A percentile compares a stretch with the other conserved stretches of the same genome.
Conservation (phyloP, 208 protist species). For the Trypanosoma cruzi region DNA sequence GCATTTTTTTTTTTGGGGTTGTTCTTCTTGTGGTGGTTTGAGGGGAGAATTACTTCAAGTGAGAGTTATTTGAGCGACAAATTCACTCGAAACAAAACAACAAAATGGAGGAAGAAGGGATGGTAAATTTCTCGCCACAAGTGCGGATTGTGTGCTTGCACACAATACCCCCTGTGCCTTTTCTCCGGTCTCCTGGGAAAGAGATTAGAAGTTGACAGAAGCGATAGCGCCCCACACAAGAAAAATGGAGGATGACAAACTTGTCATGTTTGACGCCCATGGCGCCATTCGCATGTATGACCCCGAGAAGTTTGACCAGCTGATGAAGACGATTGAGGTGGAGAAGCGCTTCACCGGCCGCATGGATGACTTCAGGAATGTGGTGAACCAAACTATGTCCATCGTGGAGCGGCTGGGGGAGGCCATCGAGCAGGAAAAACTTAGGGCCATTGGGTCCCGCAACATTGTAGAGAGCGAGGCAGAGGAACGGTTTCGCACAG, state of each 20-base stretch:
- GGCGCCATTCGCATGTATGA: constrained; percentile 91
- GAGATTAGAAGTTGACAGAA: background rate
- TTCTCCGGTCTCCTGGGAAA: background rate
- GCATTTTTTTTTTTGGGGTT: constrained; percentile 12
- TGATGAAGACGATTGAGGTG: constrained; percentile 73
- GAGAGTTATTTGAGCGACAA: no score
- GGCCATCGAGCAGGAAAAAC: constrained; percentile 87
- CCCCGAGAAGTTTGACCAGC: constrained; percentile 89
- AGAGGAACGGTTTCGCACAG: constrained; percentile 72
- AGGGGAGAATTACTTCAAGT: no score
- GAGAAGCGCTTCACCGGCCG: constrained; percentile 71
- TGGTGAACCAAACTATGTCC: constrained; percentile 82
- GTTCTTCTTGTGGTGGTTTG: background rate
- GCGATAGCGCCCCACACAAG: background rate
- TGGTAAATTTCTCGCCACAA: background rate
- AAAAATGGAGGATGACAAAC: constrained; percentile 83
- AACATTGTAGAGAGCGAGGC: constrained; percentile 91
- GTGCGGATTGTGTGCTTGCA: background rate
- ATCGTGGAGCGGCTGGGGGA: constrained; percentile 78
- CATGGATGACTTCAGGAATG: constrained; percentile 86
- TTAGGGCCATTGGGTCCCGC: constrained; percentile 83
- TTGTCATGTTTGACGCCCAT: constrained; percentile 91
- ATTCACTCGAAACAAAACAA: no score
- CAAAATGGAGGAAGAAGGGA: background rate
- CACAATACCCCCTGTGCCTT: background rate